Base-by-base conservation (phyloP, 2,329 filamentous ascomycete genomes). In the Monilinia vaccinii-corymbosi region DNA sequence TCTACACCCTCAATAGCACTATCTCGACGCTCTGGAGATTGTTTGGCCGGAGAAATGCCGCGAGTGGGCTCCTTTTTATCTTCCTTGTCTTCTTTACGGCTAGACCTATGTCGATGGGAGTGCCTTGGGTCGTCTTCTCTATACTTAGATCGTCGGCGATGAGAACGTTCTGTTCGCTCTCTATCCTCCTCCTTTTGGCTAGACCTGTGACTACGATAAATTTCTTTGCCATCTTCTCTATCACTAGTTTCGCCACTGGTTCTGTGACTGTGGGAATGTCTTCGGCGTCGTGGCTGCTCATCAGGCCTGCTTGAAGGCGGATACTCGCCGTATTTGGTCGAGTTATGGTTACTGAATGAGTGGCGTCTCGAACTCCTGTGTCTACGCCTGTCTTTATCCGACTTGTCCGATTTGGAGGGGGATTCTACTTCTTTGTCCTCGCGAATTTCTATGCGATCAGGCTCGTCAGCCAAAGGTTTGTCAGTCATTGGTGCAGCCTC, bases 1-100 rank as follows among this genome's bases (percentile, higher is more conserved):
- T 64, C 70, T 8, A 67, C 67, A 28, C 61, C 62, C 42, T 66
- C 69, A 11, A 69, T 60, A 10, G 68, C 70, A 50, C 69, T 71
- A 56, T 72, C 69, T 46, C 67, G 66, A 18, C 68, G 65, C 31
- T 48, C 58, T 9, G 68, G 63, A 48, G 49, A 46, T 23, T 52
- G 51, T 62, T 18, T 57, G 56, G 32, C 62, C 47, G 31, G 59
- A 31, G 59, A 60, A 28, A 42, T 52, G n/a, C 10, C 45, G 23
- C 50, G 42, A 9, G 18, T 21, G 25, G n/a, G n/a, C 38, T 56
- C 58, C n/a, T 56, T 23, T 32, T 38, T 48, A n/a, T 42, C 38
- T 16, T 40, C 34, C 42, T 34, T 59, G 40, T 55, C 57, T 14
- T 48, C 45, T 40, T 57, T 50, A 21, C 45, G 42, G 13, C 38